Conservation (phyloP, 2,329 filamentous ascomycete species). For the Sarocladium strictum region DNA sequence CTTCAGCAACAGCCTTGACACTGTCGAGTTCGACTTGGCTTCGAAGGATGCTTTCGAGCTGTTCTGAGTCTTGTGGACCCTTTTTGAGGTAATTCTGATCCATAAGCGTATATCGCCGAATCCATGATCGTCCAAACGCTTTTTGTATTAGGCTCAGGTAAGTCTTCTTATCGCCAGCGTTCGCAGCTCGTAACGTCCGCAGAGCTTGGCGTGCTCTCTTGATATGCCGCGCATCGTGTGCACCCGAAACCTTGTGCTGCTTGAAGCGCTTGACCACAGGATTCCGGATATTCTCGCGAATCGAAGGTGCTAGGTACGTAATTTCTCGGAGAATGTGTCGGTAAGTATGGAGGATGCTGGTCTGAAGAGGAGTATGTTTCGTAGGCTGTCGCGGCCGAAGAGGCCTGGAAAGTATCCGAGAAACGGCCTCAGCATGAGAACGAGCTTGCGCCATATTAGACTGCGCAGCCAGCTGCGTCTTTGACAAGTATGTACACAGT, state of each 20-base stretch:
- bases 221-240: constrained; percentile 25
- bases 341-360: constrained; percentile 28
- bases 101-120: constrained; percentile 43
- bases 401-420: background rate
- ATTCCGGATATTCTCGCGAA: constrained; percentile 16
- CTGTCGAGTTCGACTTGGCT: background rate
- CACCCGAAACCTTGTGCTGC: constrained; percentile 27
- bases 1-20: background rate
- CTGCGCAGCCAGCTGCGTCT: constrained; percentile 2
- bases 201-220: constrained; percentile 36
- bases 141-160: constrained; percentile 42
- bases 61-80: constrained; percentile 32
- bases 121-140: constrained; percentile 48
- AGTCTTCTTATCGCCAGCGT: constrained; percentile 39
- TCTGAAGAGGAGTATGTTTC: background rate
- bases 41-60: constrained; percentile 25
- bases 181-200: constrained; percentile 45
- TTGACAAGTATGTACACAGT: background rate
- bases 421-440: background rate
- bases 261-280: constrained; percentile 34
- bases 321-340: constrained; percentile 55
- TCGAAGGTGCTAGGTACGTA: constrained; percentile 51
- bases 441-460: background rate
- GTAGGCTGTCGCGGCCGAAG: background rate
- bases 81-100: constrained; percentile 28